Conservation (phyloP, 352 stramenopile genomes). For the Thraustochytrium sp. region DNA sequence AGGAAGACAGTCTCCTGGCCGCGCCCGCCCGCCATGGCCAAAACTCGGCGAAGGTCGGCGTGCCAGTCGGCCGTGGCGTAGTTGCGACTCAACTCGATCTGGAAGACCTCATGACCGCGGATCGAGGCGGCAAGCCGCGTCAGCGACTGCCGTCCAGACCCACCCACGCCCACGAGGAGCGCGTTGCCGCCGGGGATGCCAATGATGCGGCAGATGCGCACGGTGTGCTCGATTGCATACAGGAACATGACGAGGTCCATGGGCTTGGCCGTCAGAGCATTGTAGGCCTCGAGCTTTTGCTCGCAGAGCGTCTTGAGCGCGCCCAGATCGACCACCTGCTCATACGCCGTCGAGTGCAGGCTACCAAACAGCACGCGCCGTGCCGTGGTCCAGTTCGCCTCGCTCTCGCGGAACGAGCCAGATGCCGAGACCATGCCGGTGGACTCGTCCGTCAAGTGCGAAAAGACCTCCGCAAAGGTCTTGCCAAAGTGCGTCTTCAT, state of each 20-base stretch:
- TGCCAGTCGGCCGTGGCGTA: conserved; percentile 86
- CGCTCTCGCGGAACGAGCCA: conserved; percentile 64
- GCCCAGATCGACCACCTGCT: conserved; percentile 83
- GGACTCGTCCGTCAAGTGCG: not conserved
- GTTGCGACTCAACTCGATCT: conserved; percentile 83
- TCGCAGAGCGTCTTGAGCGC: conserved; percentile 79
- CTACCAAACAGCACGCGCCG: conserved; percentile 29
- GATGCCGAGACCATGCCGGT: conserved; percentile 36
- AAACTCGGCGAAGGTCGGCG: conserved; percentile 84
- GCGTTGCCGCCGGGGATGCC: conserved; percentile 80
- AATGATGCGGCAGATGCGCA: conserved; percentile 83
- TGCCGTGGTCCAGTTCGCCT: conserved; percentile 69
- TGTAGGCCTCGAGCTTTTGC: conserved; percentile 81
- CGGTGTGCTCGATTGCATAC: conserved; percentile 85
- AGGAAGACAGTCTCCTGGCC: conserved; percentile 83
- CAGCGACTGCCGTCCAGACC: conserved; percentile 86
- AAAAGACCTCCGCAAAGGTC: conserved; percentile 15
- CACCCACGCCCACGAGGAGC: conserved; percentile 85
- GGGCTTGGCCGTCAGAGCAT: conserved; percentile 85
- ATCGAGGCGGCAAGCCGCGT: conserved; percentile 82
- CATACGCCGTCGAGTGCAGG: conserved; percentile 70
- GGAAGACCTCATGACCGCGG: conserved; percentile 84
- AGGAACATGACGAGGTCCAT: conserved; percentile 93
- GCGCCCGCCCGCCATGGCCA: conserved; percentile 76
- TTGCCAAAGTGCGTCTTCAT: conserved; percentile 52